Percentiles rank a stretch among this genome's conserved stretches.
These are phyloP conservation scores for Diospyros kaki DNA, from an alignment of 148 eudicot genomes.

Conservation along the genomic window DNA sequence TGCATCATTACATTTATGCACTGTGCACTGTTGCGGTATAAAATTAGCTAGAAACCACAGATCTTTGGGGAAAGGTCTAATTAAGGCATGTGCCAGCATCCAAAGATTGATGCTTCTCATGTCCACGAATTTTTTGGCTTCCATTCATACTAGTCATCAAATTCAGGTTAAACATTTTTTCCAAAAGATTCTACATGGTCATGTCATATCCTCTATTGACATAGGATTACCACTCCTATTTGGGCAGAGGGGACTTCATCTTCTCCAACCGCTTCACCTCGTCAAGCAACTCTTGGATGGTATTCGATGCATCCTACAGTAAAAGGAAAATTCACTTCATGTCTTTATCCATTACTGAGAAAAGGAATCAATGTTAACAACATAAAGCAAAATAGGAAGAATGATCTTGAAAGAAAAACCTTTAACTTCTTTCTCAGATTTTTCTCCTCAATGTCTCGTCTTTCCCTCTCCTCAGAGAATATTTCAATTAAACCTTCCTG, in stretches of 20 bases:
- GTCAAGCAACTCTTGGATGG: conserved; percentile 52
- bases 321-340: background rate
- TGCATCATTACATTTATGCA: background rate
- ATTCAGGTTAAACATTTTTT: background rate
- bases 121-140: too few species aligned
- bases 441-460: conserved; percentile 62
- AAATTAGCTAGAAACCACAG: background rate
- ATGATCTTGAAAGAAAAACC: conserved; percentile 28
- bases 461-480: conserved; percentile 69
- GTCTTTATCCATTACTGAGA: background rate
- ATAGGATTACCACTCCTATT: background rate
- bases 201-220: background rate
- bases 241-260: conserved; percentile 15
- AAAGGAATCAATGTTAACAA: conserved; percentile 1
- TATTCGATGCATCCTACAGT: conserved; percentile 54
- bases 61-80: background rate
- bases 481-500: conserved; percentile 60
- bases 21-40: background rate
- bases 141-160: background rate
- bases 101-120: background rate
- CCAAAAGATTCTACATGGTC: background rate
- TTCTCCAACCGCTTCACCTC: conserved; percentile 47
- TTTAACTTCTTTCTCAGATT: conserved; percentile 47
- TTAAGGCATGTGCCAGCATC: background rate
- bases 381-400: conserved; percentile 2